Base-by-base conservation (phyloP, 2,329 filamentous ascomycete species). In the Paracoccidioides lutzii region DNA sequence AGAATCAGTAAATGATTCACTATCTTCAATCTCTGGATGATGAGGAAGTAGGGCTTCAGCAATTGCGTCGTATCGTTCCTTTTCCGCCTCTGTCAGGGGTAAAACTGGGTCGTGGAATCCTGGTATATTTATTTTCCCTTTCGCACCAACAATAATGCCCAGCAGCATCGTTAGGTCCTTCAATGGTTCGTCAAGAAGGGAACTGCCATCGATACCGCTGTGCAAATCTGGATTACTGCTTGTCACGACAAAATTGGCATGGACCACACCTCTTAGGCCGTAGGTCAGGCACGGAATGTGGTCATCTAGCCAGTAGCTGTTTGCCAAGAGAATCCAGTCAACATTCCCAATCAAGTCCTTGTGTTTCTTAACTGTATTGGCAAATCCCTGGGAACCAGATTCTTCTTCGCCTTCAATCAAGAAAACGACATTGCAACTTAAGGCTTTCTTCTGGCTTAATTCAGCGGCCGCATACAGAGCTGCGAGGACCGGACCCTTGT, bases 281-380 rank as follows among this genome's bases (percentile, higher is more conserved):
- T 98, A 98, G 0, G 93, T 98, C 56, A 98, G 74, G 67, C 93
- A 98, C 0, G 93, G 93, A 2, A 94, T 90, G 61, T 94, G 86
- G 66, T 98, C 91, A 66, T 97, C 90, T 1, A 98, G 78, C 93
- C 93, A 98, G 75, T 98, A 98, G 71, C 90, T 96, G 75, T 98
- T 98, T 28, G 93, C 91, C 41, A 98, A 76, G 37, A 98, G 75
- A 55, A 98, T 93, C 76, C 93, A 97, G 71, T 98, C 91, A 2
- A 98, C 83, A 8, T 88, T 78, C 1, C 93, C 93, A 62, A 98
- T 95, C 30, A 88, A 78, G 12, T 84, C 78, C 69, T 95, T 95
- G 71, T 93, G 83, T 59, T 82, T 80, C 61, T 79, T 81, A 14
- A 98, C 84, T 0, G 88, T 87, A 62, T 91, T 82, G 60, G 88